These are phyloP conservation scores for Hortiboletus campestris DNA, from an alignment of 768 basidiomycete genomes.

Conservation along the genomic window DNA sequence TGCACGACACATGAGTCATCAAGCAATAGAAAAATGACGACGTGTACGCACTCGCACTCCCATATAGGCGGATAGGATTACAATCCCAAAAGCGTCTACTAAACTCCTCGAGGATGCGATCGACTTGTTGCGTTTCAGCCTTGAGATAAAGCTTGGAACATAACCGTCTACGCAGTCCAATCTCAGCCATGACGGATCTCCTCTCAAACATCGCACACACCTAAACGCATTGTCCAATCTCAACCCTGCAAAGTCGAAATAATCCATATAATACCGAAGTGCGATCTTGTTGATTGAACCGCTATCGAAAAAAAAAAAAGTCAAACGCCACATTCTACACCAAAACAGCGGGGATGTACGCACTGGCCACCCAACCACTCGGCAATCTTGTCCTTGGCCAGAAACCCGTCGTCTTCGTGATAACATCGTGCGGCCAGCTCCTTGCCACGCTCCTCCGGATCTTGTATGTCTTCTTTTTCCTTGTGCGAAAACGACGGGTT, in stretches of 20 bases:
- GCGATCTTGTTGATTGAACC: conserved; percentile 72
- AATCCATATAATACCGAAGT: conserved; percentile 77
- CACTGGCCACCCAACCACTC: conserved; percentile 94
- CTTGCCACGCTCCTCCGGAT: conserved; percentile 62
- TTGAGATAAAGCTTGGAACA: conserved; percentile 92
- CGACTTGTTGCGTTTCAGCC: conserved; percentile 97
- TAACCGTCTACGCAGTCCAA: conserved; percentile 52
- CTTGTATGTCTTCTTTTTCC: conserved; percentile 58
- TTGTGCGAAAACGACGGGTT: conserved; percentile 36
- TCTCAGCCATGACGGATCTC: not conserved
- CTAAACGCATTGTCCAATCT: conserved; percentile 89
- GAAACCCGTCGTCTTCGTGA: conserved; percentile 81
- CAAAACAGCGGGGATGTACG: conserved; percentile 37
- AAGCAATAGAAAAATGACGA: not conserved
- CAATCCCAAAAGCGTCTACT: conserved; percentile 89
- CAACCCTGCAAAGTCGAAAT: conserved; percentile 83
- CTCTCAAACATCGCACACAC: conserved; percentile 37
- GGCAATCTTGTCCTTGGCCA: conserved; percentile 84
- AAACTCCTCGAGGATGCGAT: conserved; percentile 92
- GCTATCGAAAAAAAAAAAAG: conserved; percentile 38
- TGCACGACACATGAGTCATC: conserved; percentile 1
- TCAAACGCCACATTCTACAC: not conserved
- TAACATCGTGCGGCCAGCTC: conserved; percentile 78
- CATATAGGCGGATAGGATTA: conserved; percentile 79
- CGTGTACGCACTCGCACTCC: conserved; percentile 69